Evolutionary conservation across 768 basidiomycete species (phyloP), one percentile per base, ranked within the genome.

Genomic region (Hericium erinaceus): DNA sequence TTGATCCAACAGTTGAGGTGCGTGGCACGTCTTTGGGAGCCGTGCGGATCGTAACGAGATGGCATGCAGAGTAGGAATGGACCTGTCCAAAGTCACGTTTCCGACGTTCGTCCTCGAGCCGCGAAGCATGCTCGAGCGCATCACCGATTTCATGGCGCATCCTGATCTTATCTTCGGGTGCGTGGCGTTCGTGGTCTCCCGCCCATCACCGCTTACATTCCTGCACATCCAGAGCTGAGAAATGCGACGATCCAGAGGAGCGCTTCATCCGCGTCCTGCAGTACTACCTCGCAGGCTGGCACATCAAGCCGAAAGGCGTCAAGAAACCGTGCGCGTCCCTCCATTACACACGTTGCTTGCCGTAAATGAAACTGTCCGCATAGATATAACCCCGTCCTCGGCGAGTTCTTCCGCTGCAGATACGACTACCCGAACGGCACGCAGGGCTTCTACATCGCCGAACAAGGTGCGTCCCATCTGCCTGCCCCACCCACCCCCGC

Each of bases 141-240:
- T 99, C 66, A 98, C 97, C 38, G 95, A 99, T 76, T 99, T 99
- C 73, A 95, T 98, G 87, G 88, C 93, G 57, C 97, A 98, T 73
- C 94, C 97, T 33, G 95, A 99, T 74, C 85, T 98, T 68, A 82
- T 98, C 66, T 95, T 95, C 73, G 91, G 92, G 92, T 84, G 72
- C 72, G 89, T 77, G 33, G 57, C 49, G 44, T 38, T 39, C 52
- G 41, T 20, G 54, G 55, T 51, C 6, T 55, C 52, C 61, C 46
- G 46, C 38, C 26, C 39, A 33, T 54, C 16, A 18, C 44, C 39
- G 39, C 40, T 37, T 33, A 26, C 56, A 39, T 54, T 58, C 54
- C 52, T 63, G 57, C 57, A 22, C 2, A 33, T 37, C 24, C 64
- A 95, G 95, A 41, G 89, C 90, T 49, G 92, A 90, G 62, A 69